phyloP scores from a whole-genome alignment of 2,329 filamentous ascomycete genomes.

The Colletotrichum spaethianum region DNA sequence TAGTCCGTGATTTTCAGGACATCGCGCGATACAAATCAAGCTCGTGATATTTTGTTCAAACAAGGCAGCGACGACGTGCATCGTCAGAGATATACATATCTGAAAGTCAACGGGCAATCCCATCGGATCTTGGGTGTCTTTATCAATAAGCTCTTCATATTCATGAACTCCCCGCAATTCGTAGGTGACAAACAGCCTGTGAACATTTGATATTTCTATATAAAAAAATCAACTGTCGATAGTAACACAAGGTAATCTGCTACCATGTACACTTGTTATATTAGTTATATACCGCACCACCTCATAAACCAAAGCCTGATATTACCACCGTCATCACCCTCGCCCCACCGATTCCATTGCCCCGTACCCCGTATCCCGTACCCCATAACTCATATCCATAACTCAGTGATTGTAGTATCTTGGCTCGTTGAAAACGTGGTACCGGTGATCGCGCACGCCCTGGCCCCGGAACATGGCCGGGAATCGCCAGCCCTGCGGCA shows the following conservation, averaged over 20 bases:
- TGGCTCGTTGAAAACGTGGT: slow-evolving; percentile 96
- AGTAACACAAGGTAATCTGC: not conserved
- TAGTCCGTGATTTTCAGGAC: too few relatives aligned
- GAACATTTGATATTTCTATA: too few relatives aligned
- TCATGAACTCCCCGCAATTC: too few relatives aligned
- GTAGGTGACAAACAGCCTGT: too few relatives aligned
- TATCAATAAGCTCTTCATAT: not conserved
- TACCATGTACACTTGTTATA: not conserved
- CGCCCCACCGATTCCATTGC: not conserved
- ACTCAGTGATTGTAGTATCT: slow-evolving; percentile 72
- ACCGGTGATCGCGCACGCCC: slow-evolving; percentile 89
- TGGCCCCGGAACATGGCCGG: slow-evolving; percentile 86
- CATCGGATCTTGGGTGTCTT: too few relatives aligned
- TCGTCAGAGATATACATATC: too few relatives aligned
- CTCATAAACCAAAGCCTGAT: not conserved
- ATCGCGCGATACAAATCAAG: too few relatives aligned
- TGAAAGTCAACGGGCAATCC: too few relatives aligned
- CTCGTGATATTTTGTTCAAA: too few relatives aligned
- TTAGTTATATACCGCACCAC: not conserved
- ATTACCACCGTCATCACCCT: not conserved
- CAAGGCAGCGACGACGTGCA: too few relatives aligned
- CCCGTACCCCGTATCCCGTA: not conserved
- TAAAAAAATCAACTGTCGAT: not conserved
- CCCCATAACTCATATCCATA: slow-evolving; percentile 18
- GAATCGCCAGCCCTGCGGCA: slow-evolving; percentile 86